phyloP scores from a whole-genome alignment of 2,329 filamentous ascomycete species.

The Monosporascus cannonballus region DNA sequence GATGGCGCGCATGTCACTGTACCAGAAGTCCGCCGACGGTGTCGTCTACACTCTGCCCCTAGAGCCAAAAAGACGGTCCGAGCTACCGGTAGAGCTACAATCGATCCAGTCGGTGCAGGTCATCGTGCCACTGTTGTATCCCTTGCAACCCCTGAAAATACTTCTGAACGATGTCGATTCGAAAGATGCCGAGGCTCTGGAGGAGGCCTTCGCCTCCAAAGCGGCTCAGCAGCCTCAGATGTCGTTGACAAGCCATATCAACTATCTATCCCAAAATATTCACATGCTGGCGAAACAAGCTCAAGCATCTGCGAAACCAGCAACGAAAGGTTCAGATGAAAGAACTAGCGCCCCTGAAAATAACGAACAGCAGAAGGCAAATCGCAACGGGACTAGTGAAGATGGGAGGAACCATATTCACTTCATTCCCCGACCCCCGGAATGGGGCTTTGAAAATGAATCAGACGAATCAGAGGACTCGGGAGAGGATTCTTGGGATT shows the following conservation, averaged over 20 bases:
- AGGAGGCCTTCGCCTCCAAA: conserved; percentile 58
- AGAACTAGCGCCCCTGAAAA: conserved; percentile 7
- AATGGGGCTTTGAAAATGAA: conserved; percentile 55
- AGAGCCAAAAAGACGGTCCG: conserved; percentile 53
- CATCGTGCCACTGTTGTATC: conserved; percentile 65
- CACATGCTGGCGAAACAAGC: conserved; percentile 57
- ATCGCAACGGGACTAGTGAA: conserved; percentile 17
- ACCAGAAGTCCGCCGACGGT: conserved; percentile 63
- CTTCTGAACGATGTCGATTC: conserved; percentile 59
- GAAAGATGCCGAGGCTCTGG: conserved; percentile 54
- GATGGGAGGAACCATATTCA: conserved; percentile 60
- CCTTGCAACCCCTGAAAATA: conserved; percentile 60
- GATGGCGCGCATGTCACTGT: conserved; percentile 61
- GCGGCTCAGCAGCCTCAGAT: conserved; percentile 50
- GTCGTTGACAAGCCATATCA: conserved; percentile 67
- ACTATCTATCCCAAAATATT: conserved; percentile 67
- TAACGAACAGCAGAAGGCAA: conserved; percentile 8
- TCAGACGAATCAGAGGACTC: conserved; percentile 37
- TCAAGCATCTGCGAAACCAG: conserved; percentile 11
- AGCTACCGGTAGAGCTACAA: conserved; percentile 56
- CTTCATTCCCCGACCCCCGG: conserved; percentile 68
- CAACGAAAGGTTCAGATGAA: conserved; percentile 12
- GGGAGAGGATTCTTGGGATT: conserved; percentile 38
- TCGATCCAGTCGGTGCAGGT: conserved; percentile 59
- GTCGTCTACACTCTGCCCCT: conserved; percentile 65